Evolutionary conservation across 345 rosid species (phyloP).

Genomic region (Euclidium syriacum): DNA sequence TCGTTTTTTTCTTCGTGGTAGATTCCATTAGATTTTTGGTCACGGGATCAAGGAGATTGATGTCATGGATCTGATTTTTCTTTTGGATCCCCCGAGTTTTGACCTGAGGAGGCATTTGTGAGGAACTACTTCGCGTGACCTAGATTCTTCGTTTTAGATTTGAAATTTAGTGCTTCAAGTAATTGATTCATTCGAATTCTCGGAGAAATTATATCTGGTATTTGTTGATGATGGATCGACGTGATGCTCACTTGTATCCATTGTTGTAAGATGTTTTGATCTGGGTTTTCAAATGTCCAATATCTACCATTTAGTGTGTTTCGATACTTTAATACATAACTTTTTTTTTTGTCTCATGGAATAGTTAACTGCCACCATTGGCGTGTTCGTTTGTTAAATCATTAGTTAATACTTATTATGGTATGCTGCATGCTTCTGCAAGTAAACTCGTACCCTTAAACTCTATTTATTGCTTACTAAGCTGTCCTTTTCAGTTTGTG

Average conservation of each 20-base stretch:
- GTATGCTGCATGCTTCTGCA: slow-evolving; percentile 24
- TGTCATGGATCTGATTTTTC: slow-evolving; percentile 9
- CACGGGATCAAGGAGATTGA: background rate
- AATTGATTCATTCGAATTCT: background rate
- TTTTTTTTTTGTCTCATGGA: background rate
- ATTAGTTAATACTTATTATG: slow-evolving; percentile 20
- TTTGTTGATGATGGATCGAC: background rate
- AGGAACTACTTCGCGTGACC: background rate
- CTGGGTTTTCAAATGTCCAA: background rate
- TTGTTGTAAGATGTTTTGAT: slow-evolving; percentile 5
- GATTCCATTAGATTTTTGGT: slow-evolving; percentile 7
- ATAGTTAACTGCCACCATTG: slow-evolving; percentile 2
- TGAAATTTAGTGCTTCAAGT: background rate
- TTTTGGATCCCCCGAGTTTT: background rate
- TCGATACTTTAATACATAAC: background rate
- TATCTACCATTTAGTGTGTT: background rate
- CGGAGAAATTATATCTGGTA: background rate
- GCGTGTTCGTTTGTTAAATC: slow-evolving; percentile 2
- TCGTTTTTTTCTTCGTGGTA: slow-evolving; percentile 4
- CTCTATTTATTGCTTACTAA: background rate
- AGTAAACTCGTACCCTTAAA: background rate
- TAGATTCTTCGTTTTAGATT: slow-evolving; percentile 12
- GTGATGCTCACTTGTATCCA: background rate
- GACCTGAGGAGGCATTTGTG: background rate
- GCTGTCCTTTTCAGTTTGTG: slow-evolving; percentile 7